phyloP scores from a whole-genome alignment of 2,329 filamentous ascomycete genomes.

The Fusarium keratoplasticum region DNA sequence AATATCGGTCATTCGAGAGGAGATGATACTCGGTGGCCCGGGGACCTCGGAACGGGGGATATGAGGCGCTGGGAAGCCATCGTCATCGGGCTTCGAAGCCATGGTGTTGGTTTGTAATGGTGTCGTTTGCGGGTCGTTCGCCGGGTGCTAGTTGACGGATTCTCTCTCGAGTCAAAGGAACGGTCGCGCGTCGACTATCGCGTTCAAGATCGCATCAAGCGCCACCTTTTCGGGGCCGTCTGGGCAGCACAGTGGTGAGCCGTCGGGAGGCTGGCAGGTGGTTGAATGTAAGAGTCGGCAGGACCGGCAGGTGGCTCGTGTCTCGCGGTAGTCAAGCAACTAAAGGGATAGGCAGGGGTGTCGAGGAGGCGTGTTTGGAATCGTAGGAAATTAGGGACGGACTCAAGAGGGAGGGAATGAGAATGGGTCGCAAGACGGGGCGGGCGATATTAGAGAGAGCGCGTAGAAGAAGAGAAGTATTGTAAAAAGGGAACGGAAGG shows the following conservation, averaged over 20 bases:
- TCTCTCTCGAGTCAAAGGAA: conserved; percentile 11
- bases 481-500: conserved; percentile 31
- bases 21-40: conserved; percentile 74
- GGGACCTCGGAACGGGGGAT: conserved; percentile 56
- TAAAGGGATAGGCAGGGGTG: conserved; percentile 37
- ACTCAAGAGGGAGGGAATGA: conserved; percentile 17
- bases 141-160: conserved; percentile 22
- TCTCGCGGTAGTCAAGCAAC: conserved; percentile 38
- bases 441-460: conserved; percentile 22
- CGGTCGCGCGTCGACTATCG: conserved; percentile 14
- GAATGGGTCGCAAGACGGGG: conserved; percentile 21
- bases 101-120: conserved; percentile 45
- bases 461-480: conserved; percentile 10
- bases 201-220: conserved; percentile 14
- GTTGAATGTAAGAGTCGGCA: conserved; percentile 39
- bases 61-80: conserved; percentile 53
- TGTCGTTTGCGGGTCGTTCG: conserved; percentile 29
- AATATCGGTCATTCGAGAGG: conserved; percentile 77
- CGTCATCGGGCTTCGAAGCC: conserved; percentile 55
- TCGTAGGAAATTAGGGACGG: conserved; percentile 18
- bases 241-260: conserved; percentile 14
- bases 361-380: conserved; percentile 18
- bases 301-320: conserved; percentile 43
- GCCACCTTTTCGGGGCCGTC: conserved; percentile 2
- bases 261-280: conserved; percentile 27